These are phyloP conservation scores for Symbiotaphrina buchneri DNA, from an alignment of 495 filamentous ascomycete genomes.

Conservation along the genomic window DNA sequence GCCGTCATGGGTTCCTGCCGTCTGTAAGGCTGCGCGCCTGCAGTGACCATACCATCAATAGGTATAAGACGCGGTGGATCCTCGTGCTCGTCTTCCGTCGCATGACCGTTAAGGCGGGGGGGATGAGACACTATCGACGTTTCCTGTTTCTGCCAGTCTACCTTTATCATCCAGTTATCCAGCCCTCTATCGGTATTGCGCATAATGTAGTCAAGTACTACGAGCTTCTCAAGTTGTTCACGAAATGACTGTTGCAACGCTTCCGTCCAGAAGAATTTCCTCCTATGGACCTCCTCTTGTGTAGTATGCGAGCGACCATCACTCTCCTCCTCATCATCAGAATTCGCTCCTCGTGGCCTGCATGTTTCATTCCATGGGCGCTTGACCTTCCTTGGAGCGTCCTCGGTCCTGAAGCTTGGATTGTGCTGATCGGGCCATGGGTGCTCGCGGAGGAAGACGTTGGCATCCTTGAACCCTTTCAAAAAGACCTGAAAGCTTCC, in stretches of 20 bases:
- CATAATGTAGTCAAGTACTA: slow-evolving; percentile 98
- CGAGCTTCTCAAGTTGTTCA: slow-evolving; percentile 89
- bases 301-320: slow-evolving; percentile 20
- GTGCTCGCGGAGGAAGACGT: slow-evolving; percentile 80
- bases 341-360: slow-evolving; percentile 41
- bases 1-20: slow-evolving; percentile 72
- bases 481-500: slow-evolving; percentile 97
- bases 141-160: slow-evolving; percentile 62
- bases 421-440: slow-evolving; percentile 94
- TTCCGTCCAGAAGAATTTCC: slow-evolving; percentile 67
- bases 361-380: slow-evolving; percentile 73
- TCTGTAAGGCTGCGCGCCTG: slow-evolving; percentile 41
- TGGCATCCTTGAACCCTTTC: slow-evolving; percentile 91
- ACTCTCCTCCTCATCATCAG: slow-evolving; percentile 44
- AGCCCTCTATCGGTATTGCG: slow-evolving; percentile 90
- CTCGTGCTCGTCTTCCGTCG: slow-evolving; percentile 23
- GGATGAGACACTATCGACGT: slow-evolving; percentile 75
- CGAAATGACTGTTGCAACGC: slow-evolving; percentile 74
- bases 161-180: slow-evolving; percentile 99
- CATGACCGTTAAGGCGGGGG: slow-evolving; percentile 33
- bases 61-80: slow-evolving; percentile 32
- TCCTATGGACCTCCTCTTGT: slow-evolving; percentile 22
- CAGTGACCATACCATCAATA: slow-evolving; percentile 15
- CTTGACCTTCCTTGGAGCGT: slow-evolving; percentile 45
- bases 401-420: slow-evolving; percentile 47